Evolutionary conservation across 257 asterid genomes (phyloP), one percentile per base, ranked within the genome.

Genomic region (Solanum gracilifrons): DNA sequence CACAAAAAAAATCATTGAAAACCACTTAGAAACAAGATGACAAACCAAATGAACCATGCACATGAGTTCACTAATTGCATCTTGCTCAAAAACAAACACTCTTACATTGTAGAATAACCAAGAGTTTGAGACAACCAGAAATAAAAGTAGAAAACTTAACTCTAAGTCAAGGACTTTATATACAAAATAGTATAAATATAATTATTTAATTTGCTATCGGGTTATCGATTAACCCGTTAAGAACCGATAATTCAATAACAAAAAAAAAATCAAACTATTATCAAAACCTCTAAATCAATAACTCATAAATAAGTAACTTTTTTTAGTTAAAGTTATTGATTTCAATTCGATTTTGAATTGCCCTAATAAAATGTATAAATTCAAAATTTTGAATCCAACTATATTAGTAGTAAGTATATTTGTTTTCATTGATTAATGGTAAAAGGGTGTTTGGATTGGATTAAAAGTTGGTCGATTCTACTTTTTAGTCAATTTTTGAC

Each of bases 401-500:
- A 13, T 68, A 68, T 46, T 58, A 5, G 4, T 27, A 68, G 20
- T 6, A 68, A 27, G 74, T 29, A 29, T 13, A 69, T 36, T 75
- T 3, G 0, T 36, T n/a, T 74, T 35, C 51, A n/a, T 0, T 36
- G 82, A n/a, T 76, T 77, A 43, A 43, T 8, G 12, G 39, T 18
- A 51, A 46, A 0, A 46, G 6, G 1, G 18, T 0, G 55, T 46
- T 46, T 0, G 18, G 2, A 46, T 46, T 46, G 55, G 0, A 0
- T 46, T 46, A 46, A 46, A 46, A 46, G 55, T 13, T 46, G 0
- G 0, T 13, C 18, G 13, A 46, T 0, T 18, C 55, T 46, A 46
- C 0, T 13, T 46, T 46, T 46, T 39, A 2, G 18, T 13, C 16
- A 43, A 4, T 43, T 43, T 43, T 43, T 1, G 0, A 43, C 51